These are phyloP conservation scores for Trichoderma koningiopsis DNA, from an alignment of 2,329 filamentous ascomycete genomes.

Conservation along the genomic window DNA sequence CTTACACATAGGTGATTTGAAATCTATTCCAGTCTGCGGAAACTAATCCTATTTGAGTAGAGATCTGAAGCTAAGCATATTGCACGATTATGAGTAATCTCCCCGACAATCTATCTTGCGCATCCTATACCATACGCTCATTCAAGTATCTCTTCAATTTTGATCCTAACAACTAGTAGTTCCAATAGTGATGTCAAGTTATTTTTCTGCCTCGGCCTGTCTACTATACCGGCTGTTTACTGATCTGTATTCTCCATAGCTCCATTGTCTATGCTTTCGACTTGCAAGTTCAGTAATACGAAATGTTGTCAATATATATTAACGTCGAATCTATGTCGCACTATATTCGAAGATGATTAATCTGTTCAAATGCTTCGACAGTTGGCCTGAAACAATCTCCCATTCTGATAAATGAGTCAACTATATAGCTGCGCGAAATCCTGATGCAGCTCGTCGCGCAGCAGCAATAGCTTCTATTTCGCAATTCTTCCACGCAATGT, in stretches of 20 bases:
- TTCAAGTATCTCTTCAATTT: neutral
- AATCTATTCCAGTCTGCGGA: neutral
- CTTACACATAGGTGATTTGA: no score
- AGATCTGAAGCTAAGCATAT: neutral
- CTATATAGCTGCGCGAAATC: neutral
- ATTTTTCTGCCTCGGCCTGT: neutral
- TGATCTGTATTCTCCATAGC: neutral
- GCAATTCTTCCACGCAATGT: neutral
- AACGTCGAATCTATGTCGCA: neutral
- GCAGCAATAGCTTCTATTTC: neutral
- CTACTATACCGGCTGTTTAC: neutral
- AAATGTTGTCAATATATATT: neutral
- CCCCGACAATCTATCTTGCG: neutral
- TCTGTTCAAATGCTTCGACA: neutral
- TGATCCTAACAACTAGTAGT: neutral
- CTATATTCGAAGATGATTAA: neutral
- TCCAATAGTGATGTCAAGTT: neutral
- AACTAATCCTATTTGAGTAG: neutral
- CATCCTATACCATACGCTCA: neutral
- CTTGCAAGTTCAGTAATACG: neutral
- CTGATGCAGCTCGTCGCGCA: neutral
- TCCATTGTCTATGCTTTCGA: neutral
- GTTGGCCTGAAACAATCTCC: neutral
- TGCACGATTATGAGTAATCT: no score
- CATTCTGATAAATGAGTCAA: neutral